Conservation (phyloP, 805 yeast species). For the Candida boleticola region DNA sequence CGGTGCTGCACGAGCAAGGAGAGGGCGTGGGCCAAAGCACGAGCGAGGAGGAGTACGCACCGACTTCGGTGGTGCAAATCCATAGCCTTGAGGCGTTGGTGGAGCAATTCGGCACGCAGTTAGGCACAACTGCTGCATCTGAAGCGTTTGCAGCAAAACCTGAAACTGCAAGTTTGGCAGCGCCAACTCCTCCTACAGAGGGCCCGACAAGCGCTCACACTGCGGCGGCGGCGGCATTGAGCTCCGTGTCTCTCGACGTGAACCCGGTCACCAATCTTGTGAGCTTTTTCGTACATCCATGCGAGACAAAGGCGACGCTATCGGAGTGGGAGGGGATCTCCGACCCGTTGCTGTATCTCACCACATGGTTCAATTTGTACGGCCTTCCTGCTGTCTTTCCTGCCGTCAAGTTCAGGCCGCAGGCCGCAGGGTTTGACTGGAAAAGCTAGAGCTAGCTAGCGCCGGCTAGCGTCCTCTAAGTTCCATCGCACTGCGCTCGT, state of each 20-base stretch:
- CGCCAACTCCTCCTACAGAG: too few species aligned
- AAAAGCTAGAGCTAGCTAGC: too few species aligned
- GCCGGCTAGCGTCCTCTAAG: too few species aligned
- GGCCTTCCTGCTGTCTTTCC: slow-evolving; percentile 17
- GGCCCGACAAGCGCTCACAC: too few species aligned
- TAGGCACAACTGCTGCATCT: neutral
- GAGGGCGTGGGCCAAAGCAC: neutral
- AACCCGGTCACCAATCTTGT: slow-evolving; percentile 4
- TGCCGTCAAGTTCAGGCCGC: slow-evolving; percentile 10
- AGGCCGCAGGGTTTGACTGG: too few species aligned
- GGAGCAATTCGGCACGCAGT: neutral
- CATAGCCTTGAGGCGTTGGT: neutral
- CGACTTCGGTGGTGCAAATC: neutral
- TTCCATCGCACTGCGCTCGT: too few species aligned
- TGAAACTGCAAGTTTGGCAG: too few species aligned
- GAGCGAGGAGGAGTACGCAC: neutral
- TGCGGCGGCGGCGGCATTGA: neutral
- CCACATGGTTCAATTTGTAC: slow-evolving; percentile 22
- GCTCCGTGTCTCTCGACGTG: neutral
- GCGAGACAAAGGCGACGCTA: slow-evolving; percentile 22
- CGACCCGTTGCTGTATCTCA: slow-evolving; percentile 11
- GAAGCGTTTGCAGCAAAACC: too few species aligned
- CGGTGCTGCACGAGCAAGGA: slow-evolving; percentile 10
- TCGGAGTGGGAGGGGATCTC: slow-evolving; percentile 9
- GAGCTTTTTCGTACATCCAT: slow-evolving; percentile 30